Conservation (phyloP, 768 basidiomycete species). For the Collybiopsis confluens region DNA sequence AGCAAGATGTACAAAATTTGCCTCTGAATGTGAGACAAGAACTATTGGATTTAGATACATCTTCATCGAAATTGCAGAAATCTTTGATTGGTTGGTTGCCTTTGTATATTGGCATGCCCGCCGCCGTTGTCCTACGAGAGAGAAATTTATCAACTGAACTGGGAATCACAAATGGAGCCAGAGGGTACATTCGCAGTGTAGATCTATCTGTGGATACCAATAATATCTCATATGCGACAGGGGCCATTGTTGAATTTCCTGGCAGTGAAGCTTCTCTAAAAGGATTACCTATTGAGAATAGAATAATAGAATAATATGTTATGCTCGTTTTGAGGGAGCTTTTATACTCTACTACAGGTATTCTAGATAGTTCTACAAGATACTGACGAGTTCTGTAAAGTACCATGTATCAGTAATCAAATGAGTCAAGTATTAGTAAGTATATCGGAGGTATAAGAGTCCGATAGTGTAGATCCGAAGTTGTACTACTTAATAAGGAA, state of each 20-base stretch:
- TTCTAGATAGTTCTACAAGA: no score
- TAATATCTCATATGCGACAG: not conserved
- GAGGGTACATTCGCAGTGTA: conserved; percentile 18
- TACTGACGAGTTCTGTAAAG: no score
- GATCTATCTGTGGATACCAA: not conserved
- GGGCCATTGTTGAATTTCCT: conserved; percentile 15
- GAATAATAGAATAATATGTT: no score
- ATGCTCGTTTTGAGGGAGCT: no score
- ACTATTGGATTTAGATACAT: conserved; percentile 1
- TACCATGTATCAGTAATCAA: no score
- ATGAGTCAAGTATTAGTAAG: no score
- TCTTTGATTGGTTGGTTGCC: conserved; percentile 18
- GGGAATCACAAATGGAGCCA: conserved; percentile 24
- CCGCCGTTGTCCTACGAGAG: conserved; percentile 19
- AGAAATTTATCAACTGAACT: conserved; percentile 26
- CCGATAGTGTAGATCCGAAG: no score
- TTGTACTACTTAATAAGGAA: no score
- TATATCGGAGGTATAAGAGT: no score
- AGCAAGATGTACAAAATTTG: not conserved
- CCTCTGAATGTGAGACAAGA: not conserved
- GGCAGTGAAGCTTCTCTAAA: conserved; percentile 13
- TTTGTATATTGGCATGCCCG: conserved; percentile 25
- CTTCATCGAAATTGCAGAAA: conserved; percentile 1
- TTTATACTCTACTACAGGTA: no score
- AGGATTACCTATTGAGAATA: conserved; percentile 17